Evolutionary conservation across 2,329 filamentous ascomycete species (phyloP).

Genomic region (Penicillium freii): DNA sequence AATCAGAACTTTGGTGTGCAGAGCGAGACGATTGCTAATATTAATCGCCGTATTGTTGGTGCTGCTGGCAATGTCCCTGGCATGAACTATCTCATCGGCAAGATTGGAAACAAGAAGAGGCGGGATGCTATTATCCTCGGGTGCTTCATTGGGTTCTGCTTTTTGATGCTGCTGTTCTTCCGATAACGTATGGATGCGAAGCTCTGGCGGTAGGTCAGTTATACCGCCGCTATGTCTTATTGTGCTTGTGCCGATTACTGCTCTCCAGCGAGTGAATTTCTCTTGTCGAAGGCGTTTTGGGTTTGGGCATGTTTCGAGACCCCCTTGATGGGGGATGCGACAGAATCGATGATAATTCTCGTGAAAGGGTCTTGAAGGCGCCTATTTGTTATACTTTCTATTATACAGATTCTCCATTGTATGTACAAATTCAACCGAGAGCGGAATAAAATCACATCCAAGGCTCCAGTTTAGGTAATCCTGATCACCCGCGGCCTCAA

Average conservation of each 20-base stretch:
- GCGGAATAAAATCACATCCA: constrained; percentile 13
- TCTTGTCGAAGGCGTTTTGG: constrained; percentile 22
- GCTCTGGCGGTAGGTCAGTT: constrained; percentile 1
- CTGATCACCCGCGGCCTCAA: constrained; percentile 3
- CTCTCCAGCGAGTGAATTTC: constrained; percentile 17
- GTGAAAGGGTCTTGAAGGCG: constrained; percentile 15
- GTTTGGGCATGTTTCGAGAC: constrained; percentile 15
- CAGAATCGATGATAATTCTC: constrained; percentile 19
- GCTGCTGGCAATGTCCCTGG: constrained; percentile 91
- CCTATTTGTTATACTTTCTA: constrained; percentile 18
- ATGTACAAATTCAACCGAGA: constrained; percentile 28
- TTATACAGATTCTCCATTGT: constrained; percentile 29
- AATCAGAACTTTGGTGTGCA: constrained; percentile 88
- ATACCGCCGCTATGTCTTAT: constrained; percentile 6
- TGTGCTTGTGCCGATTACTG: constrained; percentile 12
- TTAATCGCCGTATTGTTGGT: constrained; percentile 84
- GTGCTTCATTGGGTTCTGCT: constrained; percentile 86
- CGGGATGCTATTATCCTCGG: constrained; percentile 94
- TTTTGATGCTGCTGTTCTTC: constrained; percentile 80
- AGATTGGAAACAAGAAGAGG: constrained; percentile 92
- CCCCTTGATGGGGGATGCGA: constrained; percentile 11
- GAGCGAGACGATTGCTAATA: constrained; percentile 80
- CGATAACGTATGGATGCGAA: constrained; percentile 48
- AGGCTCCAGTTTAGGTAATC: constrained; percentile 1
- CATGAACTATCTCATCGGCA: constrained; percentile 84